These are phyloP conservation scores for Blastobotrys terrestris DNA, from an alignment of 805 yeast genomes.

Conservation along the genomic window DNA sequence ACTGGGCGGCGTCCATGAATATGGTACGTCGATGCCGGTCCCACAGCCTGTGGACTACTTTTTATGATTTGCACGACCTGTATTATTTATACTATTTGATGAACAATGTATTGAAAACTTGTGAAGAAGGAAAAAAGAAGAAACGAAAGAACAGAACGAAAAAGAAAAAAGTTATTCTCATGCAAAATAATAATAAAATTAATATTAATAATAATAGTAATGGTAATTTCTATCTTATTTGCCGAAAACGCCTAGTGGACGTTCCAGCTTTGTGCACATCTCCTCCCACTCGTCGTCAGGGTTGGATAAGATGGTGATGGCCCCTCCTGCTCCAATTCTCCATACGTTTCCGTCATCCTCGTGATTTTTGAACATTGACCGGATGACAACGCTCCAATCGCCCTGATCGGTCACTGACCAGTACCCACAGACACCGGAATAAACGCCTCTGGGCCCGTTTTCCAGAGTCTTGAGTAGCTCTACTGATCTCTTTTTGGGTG, in stretches of 20 bases:
- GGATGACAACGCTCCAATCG: conserved; percentile 93
- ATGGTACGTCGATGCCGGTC: conserved; percentile 22
- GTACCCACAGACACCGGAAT: conserved; percentile 93
- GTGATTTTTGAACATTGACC: conserved; percentile 68
- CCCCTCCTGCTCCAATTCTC: conserved; percentile 98
- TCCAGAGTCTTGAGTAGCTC: conserved; percentile 67
- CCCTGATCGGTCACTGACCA: conserved; percentile 84
- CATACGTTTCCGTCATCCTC: conserved; percentile 46
- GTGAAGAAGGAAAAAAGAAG: not conserved
- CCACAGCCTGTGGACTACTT: conserved; percentile 46
- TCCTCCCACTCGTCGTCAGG: conserved; percentile 88
- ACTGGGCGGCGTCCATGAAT: conserved; percentile 29
- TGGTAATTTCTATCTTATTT: not conserved
- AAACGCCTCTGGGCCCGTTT: conserved; percentile 60
- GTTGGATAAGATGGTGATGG: conserved; percentile 83
- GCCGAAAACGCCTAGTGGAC: conserved; percentile 63
- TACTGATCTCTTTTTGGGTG: conserved; percentile 91
- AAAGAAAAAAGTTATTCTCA: not conserved
- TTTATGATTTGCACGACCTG: conserved; percentile 27
- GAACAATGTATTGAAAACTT: not conserved
- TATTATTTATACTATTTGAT: not conserved
- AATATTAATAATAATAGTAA: not conserved
- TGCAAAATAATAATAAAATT: too few relatives aligned
- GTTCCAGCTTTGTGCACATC: conserved; percentile 71
- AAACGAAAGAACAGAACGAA: not conserved